These are phyloP conservation scores for Tricholoma matsutake DNA, from an alignment of 768 basidiomycete genomes.

Conservation along the genomic window DNA sequence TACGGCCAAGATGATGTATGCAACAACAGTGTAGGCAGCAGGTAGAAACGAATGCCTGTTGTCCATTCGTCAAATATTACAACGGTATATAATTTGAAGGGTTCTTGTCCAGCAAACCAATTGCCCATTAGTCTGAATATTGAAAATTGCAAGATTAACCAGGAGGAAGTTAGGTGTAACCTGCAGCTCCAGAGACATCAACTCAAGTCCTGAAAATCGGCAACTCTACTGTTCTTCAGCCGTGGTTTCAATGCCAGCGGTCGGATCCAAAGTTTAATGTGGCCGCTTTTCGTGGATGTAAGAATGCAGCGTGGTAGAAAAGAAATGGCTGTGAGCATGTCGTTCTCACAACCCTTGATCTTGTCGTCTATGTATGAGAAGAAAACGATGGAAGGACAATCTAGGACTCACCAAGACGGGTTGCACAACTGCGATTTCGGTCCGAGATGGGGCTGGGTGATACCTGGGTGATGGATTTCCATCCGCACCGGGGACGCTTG, in stretches of 20 bases:
- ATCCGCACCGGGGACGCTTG: slow-evolving; percentile 35
- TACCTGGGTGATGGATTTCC: slow-evolving; percentile 49
- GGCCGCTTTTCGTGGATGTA: slow-evolving; percentile 73
- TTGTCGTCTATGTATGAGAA: slow-evolving; percentile 24
- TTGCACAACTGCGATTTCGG: slow-evolving; percentile 87
- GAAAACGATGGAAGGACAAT: not conserved
- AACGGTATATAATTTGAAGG: no score
- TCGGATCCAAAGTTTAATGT: slow-evolving; percentile 82
- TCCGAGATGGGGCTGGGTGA: slow-evolving; percentile 87
- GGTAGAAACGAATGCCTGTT: no score
- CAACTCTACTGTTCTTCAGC: slow-evolving; percentile 12
- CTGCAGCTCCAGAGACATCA: not conserved
- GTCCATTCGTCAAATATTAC: no score
- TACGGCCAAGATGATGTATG: no score
- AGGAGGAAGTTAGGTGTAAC: no score
- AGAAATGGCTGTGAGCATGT: slow-evolving; percentile 68
- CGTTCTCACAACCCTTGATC: slow-evolving; percentile 81
- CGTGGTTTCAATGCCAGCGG: slow-evolving; percentile 54
- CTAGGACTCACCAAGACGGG: slow-evolving; percentile 70
- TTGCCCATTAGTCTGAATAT: not conserved
- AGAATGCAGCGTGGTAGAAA: slow-evolving; percentile 80
- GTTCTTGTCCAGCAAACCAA: not conserved
- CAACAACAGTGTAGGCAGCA: not conserved
- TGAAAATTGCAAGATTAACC: not conserved
- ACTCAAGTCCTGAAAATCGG: slow-evolving; percentile 8